Percentiles rank a stretch among this genome's conserved stretches.
These are phyloP conservation scores for Escovopsis weberi DNA, from an alignment of 2,329 filamentous ascomycete species.

Conservation along the genomic window DNA sequence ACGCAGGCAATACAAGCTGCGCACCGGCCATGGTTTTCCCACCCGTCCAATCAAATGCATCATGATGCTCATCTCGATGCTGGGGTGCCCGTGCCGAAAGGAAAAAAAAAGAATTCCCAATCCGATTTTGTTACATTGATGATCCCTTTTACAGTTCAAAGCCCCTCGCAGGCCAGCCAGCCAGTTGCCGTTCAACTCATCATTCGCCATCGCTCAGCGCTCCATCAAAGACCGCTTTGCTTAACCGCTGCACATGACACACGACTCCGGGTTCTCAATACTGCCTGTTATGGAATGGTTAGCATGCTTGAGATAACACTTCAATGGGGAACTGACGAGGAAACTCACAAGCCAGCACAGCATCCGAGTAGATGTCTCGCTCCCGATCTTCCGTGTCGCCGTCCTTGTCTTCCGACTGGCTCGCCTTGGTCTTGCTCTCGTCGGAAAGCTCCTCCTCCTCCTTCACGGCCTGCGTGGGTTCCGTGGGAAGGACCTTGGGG, in stretches of 20 bases:
- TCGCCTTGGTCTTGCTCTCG: slow-evolving; percentile 28
- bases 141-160: no score
- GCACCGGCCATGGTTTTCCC: no score
- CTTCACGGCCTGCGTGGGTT: slow-evolving; percentile 48
- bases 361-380: slow-evolving; percentile 88
- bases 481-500: slow-evolving; percentile 61
- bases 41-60: no score
- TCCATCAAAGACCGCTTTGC: not conserved
- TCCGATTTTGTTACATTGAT: no score
- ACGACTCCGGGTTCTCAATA: slow-evolving; percentile 92
- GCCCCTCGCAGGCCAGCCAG: no score
- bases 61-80: no score
- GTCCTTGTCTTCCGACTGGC: slow-evolving; percentile 60
- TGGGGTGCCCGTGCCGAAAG: no score
- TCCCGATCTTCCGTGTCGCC: slow-evolving; percentile 62
- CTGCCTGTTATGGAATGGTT: slow-evolving; percentile 44
- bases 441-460: slow-evolving; percentile 53
- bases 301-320: slow-evolving; percentile 7
- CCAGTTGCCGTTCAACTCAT: no score
- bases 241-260: slow-evolving; percentile 94
- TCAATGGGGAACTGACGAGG: not conserved
- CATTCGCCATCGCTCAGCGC: no score
- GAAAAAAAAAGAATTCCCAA: no score
- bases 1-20: no score
- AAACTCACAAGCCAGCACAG: slow-evolving; percentile 68